Base-by-base conservation (phyloP, 495 filamentous ascomycete genomes). In the Lepraria neglecta region DNA sequence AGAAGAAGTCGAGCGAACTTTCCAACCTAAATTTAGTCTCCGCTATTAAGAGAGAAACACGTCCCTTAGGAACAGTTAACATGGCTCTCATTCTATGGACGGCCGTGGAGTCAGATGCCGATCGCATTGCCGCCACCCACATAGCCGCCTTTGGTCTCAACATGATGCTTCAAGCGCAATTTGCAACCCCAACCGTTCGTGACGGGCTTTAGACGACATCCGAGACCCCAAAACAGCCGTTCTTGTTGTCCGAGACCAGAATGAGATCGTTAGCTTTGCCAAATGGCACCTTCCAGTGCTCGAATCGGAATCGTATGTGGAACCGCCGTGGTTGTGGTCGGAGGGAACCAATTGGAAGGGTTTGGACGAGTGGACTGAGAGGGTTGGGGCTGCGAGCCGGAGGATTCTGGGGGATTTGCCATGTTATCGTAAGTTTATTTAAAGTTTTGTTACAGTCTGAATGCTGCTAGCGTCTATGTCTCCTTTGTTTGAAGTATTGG, bases 121-220 rank as follows among this genome's bases (percentile, higher is more conserved):
- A 67, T n/a, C 67, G 70, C 40, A 76, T 80, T 54, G 74, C 75
- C 9, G 67, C 66, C 31, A 71, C 78, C 42, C 76, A 78, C 45
- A 63, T 76, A 28, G 58, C 65, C n/a, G 75, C 77, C 33, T 78
- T 80, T 69, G 65, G 71, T 44, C 47, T 67, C 48, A 78, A 78
- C 53, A 61, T 60, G 7, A 60, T 78, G 33, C 67, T 78, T 6
- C 71, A 74, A 63, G 72, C 67, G 1, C 77, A 80, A 54, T 80
- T 78, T 53, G 74, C 77, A 11, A 73, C 70, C 3, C 64, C 64
- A 11, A 59, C 64, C 5, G 68, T 69, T 61, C 68, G 73, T 17
- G 38, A 10, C 21, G 51, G 47, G 1, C 65, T 17, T 57, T 66
- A 24, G 59, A 63, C 31, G 63, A 67, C 45, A 59, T 76, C 24